Conservation (phyloP, 2,329 filamentous ascomycete species). For the Fusarium bactridioides region DNA sequence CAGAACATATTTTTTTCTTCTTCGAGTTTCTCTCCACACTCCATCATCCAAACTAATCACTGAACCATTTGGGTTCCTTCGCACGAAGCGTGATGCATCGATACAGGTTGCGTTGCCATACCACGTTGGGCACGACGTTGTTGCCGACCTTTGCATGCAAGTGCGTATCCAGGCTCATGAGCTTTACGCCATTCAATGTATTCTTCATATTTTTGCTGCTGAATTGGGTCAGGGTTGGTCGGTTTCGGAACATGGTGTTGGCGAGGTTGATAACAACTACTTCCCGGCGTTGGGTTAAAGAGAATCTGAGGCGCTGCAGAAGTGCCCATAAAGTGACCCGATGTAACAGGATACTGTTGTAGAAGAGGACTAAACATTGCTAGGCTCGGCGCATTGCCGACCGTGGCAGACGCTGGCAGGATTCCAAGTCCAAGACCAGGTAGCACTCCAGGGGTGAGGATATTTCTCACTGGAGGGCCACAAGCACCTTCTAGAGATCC, state of each 20-base stretch:
- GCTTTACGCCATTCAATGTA: constrained; percentile 60
- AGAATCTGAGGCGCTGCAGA: neutral
- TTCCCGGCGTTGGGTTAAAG: neutral
- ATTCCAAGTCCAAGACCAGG: constrained; percentile 4
- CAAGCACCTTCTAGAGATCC: neutral
- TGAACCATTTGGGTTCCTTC: neutral
- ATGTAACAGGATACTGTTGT: neutral
- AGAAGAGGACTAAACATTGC: neutral
- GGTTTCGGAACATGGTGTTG: constrained; percentile 50
- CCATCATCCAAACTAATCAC: neutral
- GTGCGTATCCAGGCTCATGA: constrained; percentile 57
- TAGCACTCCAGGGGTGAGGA: neutral
- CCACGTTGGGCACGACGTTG: constrained; percentile 48
- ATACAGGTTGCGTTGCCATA: constrained; percentile 1
- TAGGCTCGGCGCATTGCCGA: neutral
- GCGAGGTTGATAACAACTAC: neutral
- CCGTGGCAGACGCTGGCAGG: neutral
- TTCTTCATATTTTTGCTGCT: constrained; percentile 57
- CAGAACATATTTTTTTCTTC: neutral
- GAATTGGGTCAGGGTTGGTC: constrained; percentile 49
- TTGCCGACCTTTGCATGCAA: constrained; percentile 55
- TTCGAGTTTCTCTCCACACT: neutral
- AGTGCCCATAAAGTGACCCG: neutral
- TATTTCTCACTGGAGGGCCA: neutral
- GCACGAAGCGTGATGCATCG: neutral